Evolutionary conservation across 768 basidiomycete genomes (phyloP).

Genomic region (Boletales sp.): DNA sequence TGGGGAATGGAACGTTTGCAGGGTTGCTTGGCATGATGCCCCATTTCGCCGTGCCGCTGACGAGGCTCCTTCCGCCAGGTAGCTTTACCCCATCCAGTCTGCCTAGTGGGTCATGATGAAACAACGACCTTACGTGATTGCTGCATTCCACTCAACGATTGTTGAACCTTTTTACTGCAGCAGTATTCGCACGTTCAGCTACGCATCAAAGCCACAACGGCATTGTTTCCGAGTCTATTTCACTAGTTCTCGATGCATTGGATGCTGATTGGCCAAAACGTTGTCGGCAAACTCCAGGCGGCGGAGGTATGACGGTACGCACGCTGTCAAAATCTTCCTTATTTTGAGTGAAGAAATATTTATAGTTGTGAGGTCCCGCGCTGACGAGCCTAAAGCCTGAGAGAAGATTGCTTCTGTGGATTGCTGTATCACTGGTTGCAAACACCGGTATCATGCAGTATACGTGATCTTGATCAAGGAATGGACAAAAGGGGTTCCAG

Average conservation of each 20-base stretch:
- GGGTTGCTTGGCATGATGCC: background rate
- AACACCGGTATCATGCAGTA: slow-evolving; percentile 7
- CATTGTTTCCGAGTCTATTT: slow-evolving; percentile 7
- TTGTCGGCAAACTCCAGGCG: slow-evolving; percentile 11
- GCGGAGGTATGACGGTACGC: slow-evolving; percentile 14
- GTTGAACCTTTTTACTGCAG: background rate
- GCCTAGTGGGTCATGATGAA: slow-evolving; percentile 3
- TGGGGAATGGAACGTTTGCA: background rate
- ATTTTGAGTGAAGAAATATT: slow-evolving; percentile 7
- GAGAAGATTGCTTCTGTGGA: slow-evolving; percentile 12
- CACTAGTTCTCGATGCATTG: background rate
- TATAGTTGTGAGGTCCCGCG: slow-evolving; percentile 8
- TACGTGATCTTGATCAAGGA: slow-evolving; percentile 27
- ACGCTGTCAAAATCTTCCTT: slow-evolving; percentile 23
- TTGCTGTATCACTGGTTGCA: slow-evolving; percentile 9
- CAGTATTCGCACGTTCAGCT: slow-evolving; percentile 12
- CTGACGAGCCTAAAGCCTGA: slow-evolving; percentile 25
- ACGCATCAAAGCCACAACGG: slow-evolving; percentile 1
- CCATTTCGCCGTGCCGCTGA: background rate
- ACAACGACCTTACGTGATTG: slow-evolving; percentile 13
- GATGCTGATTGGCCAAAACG: slow-evolving; percentile 2
- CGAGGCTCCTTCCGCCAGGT: background rate
- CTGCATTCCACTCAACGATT: background rate
- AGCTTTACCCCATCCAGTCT: slow-evolving; percentile 7
- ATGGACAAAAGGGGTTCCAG: slow-evolving; percentile 5